Conservation (phyloP, 2,329 filamentous ascomycete genomes). For the Laburnicola sp. region DNA sequence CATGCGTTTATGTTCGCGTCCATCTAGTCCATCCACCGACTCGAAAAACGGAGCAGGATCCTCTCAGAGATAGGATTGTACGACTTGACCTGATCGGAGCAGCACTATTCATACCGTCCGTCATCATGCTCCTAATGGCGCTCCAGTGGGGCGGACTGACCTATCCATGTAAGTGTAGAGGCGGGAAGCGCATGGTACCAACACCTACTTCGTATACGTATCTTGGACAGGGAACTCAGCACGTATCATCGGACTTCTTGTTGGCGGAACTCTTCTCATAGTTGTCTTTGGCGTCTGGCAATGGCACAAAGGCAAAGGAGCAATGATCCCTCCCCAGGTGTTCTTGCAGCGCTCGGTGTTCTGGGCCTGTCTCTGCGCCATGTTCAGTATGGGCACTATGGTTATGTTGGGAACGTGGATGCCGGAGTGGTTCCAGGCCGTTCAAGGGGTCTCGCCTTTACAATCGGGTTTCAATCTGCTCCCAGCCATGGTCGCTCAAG, state of each 20-base stretch:
- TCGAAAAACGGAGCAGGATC: conserved; percentile 19
- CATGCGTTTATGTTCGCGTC: neutral
- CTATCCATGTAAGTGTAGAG: no score
- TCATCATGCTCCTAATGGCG: conserved; percentile 51
- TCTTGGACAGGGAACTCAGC: conserved; percentile 53
- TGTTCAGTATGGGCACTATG: conserved; percentile 39
- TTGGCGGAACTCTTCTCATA: conserved; percentile 49
- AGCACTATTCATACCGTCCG: conserved; percentile 46
- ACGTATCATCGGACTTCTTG: conserved; percentile 53
- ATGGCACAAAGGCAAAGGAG: conserved; percentile 33
- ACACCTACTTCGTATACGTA: no score
- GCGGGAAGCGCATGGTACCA: no score
- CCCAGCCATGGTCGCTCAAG: conserved; percentile 44
- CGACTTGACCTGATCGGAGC: conserved; percentile 53
- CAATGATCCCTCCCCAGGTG: conserved; percentile 46
- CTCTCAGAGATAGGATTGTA: conserved; percentile 27
- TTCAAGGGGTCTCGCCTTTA: conserved; percentile 18
- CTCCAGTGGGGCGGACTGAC: conserved; percentile 51
- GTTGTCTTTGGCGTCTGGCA: conserved; percentile 40
- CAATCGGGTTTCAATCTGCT: conserved; percentile 25
- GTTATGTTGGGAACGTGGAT: conserved; percentile 39
- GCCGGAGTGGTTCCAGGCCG: conserved; percentile 26
- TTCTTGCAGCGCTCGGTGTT: conserved; percentile 40
- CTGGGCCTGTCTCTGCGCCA: conserved; percentile 33
- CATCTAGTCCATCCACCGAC: conserved; percentile 20